These are phyloP conservation scores for Termitomyces sp. DNA, from an alignment of 768 basidiomycete genomes.

Conservation along the genomic window DNA sequence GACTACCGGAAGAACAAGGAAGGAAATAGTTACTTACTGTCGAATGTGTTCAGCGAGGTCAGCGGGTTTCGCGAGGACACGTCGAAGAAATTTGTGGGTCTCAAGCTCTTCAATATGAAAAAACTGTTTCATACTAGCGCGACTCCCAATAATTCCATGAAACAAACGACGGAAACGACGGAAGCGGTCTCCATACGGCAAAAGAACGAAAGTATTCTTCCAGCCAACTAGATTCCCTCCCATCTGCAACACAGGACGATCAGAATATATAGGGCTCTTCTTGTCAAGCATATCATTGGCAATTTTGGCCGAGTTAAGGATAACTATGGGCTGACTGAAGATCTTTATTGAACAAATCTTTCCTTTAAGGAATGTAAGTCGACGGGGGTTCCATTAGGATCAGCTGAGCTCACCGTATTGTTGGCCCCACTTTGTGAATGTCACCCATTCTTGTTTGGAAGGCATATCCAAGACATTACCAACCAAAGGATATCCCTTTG, in stretches of 20 bases:
- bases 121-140: constrained; percentile 39
- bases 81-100: constrained; percentile 44
- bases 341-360: constrained; percentile 59
- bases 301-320: constrained; percentile 49
- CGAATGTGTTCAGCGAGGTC: constrained; percentile 45
- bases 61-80: constrained; percentile 44
- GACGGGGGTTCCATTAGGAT: not conserved
- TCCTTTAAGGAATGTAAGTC: constrained; percentile 31
- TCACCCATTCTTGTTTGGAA: constrained; percentile 44
- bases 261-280: constrained; percentile 64
- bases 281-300: constrained; percentile 63
- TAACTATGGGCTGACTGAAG: constrained; percentile 55
- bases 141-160: constrained; percentile 48
- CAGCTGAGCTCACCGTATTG: constrained; percentile 39
- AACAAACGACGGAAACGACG: constrained; percentile 51
- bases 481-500: constrained; percentile 48
- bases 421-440: constrained; percentile 50
- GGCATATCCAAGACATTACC: constrained; percentile 58
- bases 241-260: constrained; percentile 57
- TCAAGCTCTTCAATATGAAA: constrained; percentile 42
- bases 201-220: constrained; percentile 52
- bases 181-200: constrained; percentile 58
- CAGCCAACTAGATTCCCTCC: constrained; percentile 55
- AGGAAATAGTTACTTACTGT: constrained; percentile 32
- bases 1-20: not conserved